phyloP scores from a whole-genome alignment of 345 rosid genomes.

The Syzygium oleosum region DNA sequence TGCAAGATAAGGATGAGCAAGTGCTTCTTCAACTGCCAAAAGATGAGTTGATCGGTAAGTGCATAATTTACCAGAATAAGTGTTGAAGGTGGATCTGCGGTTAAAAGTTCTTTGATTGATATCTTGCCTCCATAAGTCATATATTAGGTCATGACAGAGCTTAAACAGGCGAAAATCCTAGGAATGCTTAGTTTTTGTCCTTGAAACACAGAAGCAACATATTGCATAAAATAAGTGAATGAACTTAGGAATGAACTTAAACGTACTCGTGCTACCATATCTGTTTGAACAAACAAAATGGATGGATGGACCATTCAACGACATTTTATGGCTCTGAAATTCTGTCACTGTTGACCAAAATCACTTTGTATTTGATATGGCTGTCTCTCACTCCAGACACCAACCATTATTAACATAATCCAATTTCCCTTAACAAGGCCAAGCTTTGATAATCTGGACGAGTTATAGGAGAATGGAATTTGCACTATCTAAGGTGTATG shows the following conservation, averaged over 20 bases:
- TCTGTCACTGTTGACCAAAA: not conserved
- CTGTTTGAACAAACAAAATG: not conserved
- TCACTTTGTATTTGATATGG: not conserved
- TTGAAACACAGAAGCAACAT: not conserved
- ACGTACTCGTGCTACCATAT: not conserved
- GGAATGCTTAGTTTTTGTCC: not conserved
- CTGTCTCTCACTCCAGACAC: not conserved
- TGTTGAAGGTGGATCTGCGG: not conserved
- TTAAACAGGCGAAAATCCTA: not conserved
- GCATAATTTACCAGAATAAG: not conserved
- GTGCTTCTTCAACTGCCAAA: slow-evolving; percentile 81
- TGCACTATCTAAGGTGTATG: not conserved
- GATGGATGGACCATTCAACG: not conserved
- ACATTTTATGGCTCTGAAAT: not conserved
- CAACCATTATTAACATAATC: not conserved
- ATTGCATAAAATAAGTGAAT: not conserved
- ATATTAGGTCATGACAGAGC: not conserved
- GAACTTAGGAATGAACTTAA: not conserved
- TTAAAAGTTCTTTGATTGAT: not conserved
- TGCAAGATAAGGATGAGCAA: slow-evolving; percentile 78
- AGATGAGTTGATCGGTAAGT: not conserved
- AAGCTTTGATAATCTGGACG: not conserved
- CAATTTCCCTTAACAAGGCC: not conserved
- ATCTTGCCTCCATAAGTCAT: not conserved
- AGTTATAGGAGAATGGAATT: not conserved